phyloP scores from a whole-genome alignment of 164 flowering plant species.

The Nymphaea thermarum region DNA sequence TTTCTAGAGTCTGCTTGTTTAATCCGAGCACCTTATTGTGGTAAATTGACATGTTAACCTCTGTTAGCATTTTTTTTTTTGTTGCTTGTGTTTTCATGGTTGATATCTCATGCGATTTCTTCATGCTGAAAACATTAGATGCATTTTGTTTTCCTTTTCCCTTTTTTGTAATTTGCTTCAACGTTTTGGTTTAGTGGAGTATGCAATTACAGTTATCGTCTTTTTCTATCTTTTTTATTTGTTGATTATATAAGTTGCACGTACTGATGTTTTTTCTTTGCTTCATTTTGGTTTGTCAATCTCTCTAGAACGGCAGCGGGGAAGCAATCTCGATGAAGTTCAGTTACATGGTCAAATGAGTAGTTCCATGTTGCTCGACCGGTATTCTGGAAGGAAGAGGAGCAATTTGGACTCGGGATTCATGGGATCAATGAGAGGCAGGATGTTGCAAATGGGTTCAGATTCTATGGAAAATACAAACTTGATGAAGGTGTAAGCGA shows the following conservation, averaged over 20 bases:
- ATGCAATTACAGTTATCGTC: background rate
- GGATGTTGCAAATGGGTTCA: conserved; percentile 27
- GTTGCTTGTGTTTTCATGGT: no score
- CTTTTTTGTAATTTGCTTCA: background rate
- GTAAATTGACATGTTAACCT: no score
- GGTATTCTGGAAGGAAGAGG: conserved; percentile 47
- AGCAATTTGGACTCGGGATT: conserved; percentile 60
- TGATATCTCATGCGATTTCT: no score
- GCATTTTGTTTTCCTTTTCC: background rate
- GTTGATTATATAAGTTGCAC: background rate
- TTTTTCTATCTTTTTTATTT: background rate
- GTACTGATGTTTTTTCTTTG: background rate
- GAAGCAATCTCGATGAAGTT: conserved; percentile 56
- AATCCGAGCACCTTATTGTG: no score
- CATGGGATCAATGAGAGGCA: conserved; percentile 44
- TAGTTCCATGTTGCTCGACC: conserved; percentile 46
- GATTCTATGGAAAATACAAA: conserved; percentile 48
- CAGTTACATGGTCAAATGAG: conserved; percentile 52
- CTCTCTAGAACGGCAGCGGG: conserved; percentile 42
- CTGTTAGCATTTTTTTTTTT: no score
- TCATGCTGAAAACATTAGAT: no score
- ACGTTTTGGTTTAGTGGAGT: background rate
- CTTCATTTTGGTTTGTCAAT: background rate
- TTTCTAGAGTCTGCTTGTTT: no score
- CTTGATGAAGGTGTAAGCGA: conserved; percentile 46